These are phyloP conservation scores for Malassezia dermatis DNA, from an alignment of 1,284 basidiomycete genomes.

Conservation along the genomic window DNA sequence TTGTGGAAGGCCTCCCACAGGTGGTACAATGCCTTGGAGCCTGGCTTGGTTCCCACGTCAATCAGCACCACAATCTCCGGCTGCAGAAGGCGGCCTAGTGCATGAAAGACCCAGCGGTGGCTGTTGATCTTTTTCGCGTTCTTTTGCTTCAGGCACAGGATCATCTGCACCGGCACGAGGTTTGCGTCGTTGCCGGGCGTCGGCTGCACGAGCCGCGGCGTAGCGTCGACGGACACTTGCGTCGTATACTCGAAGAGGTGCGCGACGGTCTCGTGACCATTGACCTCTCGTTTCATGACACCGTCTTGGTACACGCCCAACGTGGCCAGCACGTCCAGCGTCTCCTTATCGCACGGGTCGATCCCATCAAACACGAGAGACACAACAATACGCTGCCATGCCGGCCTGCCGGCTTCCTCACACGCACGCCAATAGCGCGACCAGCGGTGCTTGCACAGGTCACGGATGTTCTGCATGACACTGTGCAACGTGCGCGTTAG, in stretches of 20 bases:
- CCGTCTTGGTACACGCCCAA: conserved; percentile 55
- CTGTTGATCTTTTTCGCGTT: conserved; percentile 63
- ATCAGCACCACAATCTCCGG: conserved; percentile 44
- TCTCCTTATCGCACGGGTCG: conserved; percentile 78
- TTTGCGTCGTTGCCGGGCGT: conserved; percentile 64
- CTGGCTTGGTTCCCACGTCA: conserved; percentile 46
- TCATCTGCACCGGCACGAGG: conserved; percentile 85
- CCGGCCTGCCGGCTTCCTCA: conserved; percentile 63
- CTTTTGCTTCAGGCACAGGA: conserved; percentile 87
- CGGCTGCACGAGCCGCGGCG: conserved; percentile 78
- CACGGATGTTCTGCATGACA: conserved; percentile 94
- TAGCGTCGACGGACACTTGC: conserved; percentile 63
- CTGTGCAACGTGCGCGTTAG: conserved; percentile 66
- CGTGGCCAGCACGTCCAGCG: conserved; percentile 49
- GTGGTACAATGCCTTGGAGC: conserved; percentile 42
- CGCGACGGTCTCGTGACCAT: conserved; percentile 80
- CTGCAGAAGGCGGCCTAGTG: conserved; percentile 63
- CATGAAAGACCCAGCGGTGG: conserved; percentile 91
- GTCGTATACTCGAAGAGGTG: conserved; percentile 64
- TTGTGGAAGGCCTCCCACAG: conserved; percentile 48
- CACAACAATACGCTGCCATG: conserved; percentile 88
- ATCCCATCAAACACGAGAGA: conserved; percentile 76
- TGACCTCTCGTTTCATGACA: conserved; percentile 81
- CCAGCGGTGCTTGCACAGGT: conserved; percentile 88
- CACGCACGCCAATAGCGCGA: conserved; percentile 67